Base-by-base conservation (phyloP, 306 rosid species). In the Begonia loranthoides region DNA sequence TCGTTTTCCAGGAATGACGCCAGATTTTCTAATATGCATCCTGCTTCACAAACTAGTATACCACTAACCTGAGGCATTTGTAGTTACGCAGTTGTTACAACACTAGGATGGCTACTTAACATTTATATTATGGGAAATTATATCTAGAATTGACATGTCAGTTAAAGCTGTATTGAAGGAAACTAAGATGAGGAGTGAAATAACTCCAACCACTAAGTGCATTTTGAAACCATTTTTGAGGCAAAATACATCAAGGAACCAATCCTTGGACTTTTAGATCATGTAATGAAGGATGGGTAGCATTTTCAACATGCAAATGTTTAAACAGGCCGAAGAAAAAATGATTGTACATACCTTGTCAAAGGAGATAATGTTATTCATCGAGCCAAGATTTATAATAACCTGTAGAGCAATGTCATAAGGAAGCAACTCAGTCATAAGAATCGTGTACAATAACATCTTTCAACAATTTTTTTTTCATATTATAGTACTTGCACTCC, bases 11-110 rank as follows among this genome's bases (percentile, higher is more conserved):
- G 80, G 76, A 73, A 89, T 46, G 93, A 59, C 52, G 67, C 76
- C 73, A 89, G 52, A 71, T 82, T 89, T 78, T 89, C 97, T 86
- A 89, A 68, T 55, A 89, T 82, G 76, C 97, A 83, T 49, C 95
- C 97, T 43, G 95, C 95, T 77, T 89, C 97, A 68, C 95, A 85
- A 41, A 89, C 94, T 75, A 89, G 76, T 67, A 85, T 73, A 61
- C 97, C 97, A 66, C 95, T 89, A 65, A 85, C 94, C 95, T 89
- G 79, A 58, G 33, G 39, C 60, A 67, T 43, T 44, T 38, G 52
- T 41, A 57, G 19, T 45, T 51, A 21, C 47, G 60, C 28, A 16
- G 40, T 36, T 19, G 40, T 45, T 52, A 52, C 34, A n/a, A 43
- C 43, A 39, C 10, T 10, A 39, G 10, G 43, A 9, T 41, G 45